Base-by-base conservation (phyloP, 2,329 filamentous ascomycete genomes). In the Colletotrichum sp. region DNA sequence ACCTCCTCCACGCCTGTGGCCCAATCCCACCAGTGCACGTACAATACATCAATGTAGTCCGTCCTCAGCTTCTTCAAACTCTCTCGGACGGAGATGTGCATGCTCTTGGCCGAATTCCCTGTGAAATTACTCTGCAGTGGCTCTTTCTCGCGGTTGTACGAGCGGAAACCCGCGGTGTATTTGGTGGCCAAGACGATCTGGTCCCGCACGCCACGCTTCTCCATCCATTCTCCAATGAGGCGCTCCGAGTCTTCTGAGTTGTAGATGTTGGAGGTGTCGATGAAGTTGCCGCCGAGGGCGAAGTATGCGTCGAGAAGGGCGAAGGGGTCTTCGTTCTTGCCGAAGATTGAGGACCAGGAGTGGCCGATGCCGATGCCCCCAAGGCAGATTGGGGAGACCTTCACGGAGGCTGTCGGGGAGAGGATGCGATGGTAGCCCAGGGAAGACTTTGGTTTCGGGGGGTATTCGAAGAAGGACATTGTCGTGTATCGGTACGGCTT, bases 201-300 rank as follows among this genome's bases (percentile, higher is more conserved):
- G 79, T 92, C 89, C 1, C 92, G 87, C 78, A 88, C 89, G 16
- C 84, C 80, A 13, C 87, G 86, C 2, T 78, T 65, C 0, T 81
- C 75, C 85, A 92, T 88, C 89, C 90, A 93, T 79, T 92, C 89
- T 16, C 91, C 91, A n/a, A 93, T 80, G 87, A 87, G 90, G 5
- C 72, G 79, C 78, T 92, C 91, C 0, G 90, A 92, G 79, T 92
- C 83, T 69, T 89, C 90, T 72, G 87, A 78, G 79, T 92, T 89
- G 82, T 92, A 92, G 75, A 85, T 86, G 83, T 88, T 91, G 78
- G 89, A 83, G 1, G 91, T 93, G 82, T 94, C 92, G 80, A 94
- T 92, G 81, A 94, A 93, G 84, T 94, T 94, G 9, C 92, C 92
- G 6, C 92, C 92, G 0, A 87, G 84, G 18, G 86, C 85, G 70